A percentile compares a stretch with the other conserved stretches of the same genome.
Evolutionary conservation across 129 eudicot species (phyloP).

Genomic region (Ambrosia trifida): DNA sequence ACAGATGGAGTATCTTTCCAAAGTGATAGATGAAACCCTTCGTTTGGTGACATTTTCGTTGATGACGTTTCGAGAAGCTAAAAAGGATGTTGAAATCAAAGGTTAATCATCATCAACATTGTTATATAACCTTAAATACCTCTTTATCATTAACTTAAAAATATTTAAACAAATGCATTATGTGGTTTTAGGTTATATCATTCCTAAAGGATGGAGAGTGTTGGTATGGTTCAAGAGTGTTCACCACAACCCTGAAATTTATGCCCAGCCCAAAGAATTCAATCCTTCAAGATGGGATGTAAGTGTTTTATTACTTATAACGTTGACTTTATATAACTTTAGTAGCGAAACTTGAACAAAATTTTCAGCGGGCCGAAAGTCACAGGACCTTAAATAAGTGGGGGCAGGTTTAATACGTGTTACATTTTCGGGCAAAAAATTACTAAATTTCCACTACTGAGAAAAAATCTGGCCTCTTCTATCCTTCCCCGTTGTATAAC

Average conservation of each 20-base stretch:
- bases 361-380: too few relatives aligned
- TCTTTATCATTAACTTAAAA: neutral
- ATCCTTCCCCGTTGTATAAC: neutral
- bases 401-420: too few relatives aligned
- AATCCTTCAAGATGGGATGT: slow-evolving; percentile 87
- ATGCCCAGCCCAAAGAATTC: slow-evolving; percentile 57
- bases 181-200: slow-evolving; percentile 54
- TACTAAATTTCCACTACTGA: too few relatives aligned
- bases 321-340: neutral
- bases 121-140: neutral
- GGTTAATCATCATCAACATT: slow-evolving; percentile 42
- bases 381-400: too few relatives aligned
- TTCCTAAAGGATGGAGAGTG: slow-evolving; percentile 87
- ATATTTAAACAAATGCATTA: neutral
- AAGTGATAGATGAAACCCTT: too few relatives aligned
- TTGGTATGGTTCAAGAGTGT: slow-evolving; percentile 69
- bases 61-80: slow-evolving; percentile 83
- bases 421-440: too few relatives aligned
- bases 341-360: too few relatives aligned
- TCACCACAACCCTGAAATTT: slow-evolving; percentile 59
- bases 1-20: too few relatives aligned
- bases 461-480: too few relatives aligned
- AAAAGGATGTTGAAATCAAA: slow-evolving; percentile 48
- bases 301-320: slow-evolving; percentile 35
- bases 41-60: slow-evolving; percentile 73